Percentiles rank a stretch among this genome's conserved stretches.
Evolutionary conservation across 306 rosid species (phyloP).

Genomic region (Arachis stenosperma): DNA sequence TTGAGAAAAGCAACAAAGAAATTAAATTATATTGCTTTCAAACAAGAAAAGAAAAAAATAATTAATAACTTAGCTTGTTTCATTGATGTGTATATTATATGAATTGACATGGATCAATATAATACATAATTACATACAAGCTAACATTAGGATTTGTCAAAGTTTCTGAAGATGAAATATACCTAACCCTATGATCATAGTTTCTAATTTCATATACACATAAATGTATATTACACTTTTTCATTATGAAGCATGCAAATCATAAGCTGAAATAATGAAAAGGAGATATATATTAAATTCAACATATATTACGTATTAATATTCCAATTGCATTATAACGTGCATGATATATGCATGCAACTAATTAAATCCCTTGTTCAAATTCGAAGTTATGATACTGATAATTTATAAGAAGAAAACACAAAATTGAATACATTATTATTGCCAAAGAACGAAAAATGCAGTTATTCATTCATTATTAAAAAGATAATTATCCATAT

Average conservation of each 20-base stretch:
- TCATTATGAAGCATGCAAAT: background rate
- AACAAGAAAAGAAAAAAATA: background rate
- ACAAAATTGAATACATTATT: background rate
- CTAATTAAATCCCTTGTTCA: background rate
- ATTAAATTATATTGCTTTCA: slow-evolving; percentile 16
- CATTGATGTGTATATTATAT: background rate
- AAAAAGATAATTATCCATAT: background rate
- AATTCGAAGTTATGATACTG: slow-evolving; percentile 8
- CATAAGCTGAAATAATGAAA: background rate
- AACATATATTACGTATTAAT: too few species aligned
- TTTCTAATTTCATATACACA: background rate
- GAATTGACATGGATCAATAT: slow-evolving; percentile 25
- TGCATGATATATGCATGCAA: background rate
- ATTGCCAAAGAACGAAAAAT: background rate
- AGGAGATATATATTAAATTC: background rate
- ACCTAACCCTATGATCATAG: slow-evolving; percentile 28
- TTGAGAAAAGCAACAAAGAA: slow-evolving; percentile 1
- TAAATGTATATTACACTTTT: background rate
- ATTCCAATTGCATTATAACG: too few species aligned
- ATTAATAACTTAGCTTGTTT: background rate
- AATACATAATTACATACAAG: background rate
- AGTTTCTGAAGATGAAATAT: slow-evolving; percentile 33
- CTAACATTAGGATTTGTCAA: slow-evolving; percentile 24
- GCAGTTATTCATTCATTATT: background rate
- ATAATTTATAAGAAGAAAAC: background rate